Evolutionary conservation across 148 eudicot genomes (phyloP).

Genomic region (Nepenthes gracilis): DNA sequence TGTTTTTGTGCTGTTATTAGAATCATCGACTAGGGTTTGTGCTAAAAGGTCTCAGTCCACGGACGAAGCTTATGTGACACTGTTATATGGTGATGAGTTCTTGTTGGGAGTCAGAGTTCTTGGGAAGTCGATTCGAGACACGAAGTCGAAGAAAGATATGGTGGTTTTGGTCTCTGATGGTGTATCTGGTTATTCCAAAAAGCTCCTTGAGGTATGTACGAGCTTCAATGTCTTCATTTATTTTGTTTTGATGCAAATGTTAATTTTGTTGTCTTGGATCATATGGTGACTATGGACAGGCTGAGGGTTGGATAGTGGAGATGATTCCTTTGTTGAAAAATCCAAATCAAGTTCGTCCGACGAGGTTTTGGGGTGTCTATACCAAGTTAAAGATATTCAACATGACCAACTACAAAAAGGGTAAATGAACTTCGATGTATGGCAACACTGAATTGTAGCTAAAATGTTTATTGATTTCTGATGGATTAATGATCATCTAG

Average conservation of each 20-base stretch:
- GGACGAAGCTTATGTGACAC: constrained; percentile 73
- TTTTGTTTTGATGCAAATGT: background rate
- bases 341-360: constrained; percentile 73
- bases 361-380: constrained; percentile 93
- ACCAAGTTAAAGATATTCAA: constrained; percentile 89
- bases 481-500: background rate
- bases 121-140: constrained; percentile 71
- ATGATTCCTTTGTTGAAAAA: constrained; percentile 60
- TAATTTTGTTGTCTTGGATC: background rate
- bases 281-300: constrained; percentile 31
- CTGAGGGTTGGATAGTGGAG: constrained; percentile 90
- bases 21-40: constrained; percentile 8
- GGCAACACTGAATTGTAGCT: too few species aligned
- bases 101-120: constrained; percentile 75
- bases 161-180: constrained; percentile 90
- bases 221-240: too few species aligned
- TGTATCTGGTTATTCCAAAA: constrained; percentile 66
- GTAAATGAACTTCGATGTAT: constrained; percentile 15
- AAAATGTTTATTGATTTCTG: too few species aligned
- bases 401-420: constrained; percentile 78
- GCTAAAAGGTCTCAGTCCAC: constrained; percentile 32
- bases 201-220: constrained; percentile 46
- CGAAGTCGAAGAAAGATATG: constrained; percentile 67
- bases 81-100: constrained; percentile 86
- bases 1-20: background rate